phyloP scores from a whole-genome alignment of 164 flowering plant species.

The Amborella trichopoda region DNA sequence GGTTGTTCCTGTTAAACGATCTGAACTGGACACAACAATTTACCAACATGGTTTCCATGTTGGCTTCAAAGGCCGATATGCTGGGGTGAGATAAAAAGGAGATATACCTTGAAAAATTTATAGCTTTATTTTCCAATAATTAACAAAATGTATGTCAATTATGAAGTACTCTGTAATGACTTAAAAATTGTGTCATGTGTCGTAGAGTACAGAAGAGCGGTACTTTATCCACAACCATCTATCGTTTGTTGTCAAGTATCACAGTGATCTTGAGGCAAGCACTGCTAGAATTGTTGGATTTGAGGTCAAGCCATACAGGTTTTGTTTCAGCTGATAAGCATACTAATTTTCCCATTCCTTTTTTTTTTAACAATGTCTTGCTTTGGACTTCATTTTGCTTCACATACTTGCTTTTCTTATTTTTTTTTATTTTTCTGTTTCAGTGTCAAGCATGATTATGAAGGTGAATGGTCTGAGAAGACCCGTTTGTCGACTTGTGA shows the following conservation, averaged over 20 bases:
- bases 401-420: background rate
- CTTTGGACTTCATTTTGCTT: background rate
- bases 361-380: no score
- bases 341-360: background rate
- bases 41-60: constrained; percentile 80
- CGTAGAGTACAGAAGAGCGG: constrained; percentile 77
- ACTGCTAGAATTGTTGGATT: constrained; percentile 92
- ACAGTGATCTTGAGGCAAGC: constrained; percentile 54
- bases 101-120: no score
- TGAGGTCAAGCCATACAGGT: constrained; percentile 96
- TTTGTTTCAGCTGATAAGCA: background rate
- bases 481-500: constrained; percentile 73
- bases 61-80: constrained; percentile 67
- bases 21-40: constrained; percentile 41
- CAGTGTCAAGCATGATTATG: constrained; percentile 83
- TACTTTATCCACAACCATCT: constrained; percentile 85
- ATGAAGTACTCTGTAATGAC: no score
- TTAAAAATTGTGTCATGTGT: no score
- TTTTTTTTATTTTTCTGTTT: constrained; percentile 5
- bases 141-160: no score
- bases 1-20: constrained; percentile 59
- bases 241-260: constrained; percentile 69
- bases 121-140: no score
- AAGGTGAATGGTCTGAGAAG: constrained; percentile 64
- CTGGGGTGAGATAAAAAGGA: constrained; percentile 68